Base-by-base conservation (phyloP, 768 basidiomycete genomes). In the Nevesoporus exiguus region DNA sequence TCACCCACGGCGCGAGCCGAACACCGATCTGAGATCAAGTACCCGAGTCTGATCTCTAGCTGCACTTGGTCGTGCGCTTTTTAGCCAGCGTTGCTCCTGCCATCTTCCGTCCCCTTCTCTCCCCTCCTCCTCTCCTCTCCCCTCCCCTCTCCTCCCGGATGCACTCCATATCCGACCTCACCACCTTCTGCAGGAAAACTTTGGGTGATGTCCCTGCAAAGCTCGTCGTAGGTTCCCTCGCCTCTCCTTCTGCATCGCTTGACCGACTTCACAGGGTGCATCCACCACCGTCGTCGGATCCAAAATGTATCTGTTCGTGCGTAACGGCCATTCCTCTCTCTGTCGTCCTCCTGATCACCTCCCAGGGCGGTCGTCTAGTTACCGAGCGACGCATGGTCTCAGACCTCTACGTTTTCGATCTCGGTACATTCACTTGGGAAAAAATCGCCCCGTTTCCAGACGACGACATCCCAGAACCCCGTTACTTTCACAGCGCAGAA, bases 401-500 rank as follows among this genome's bases (percentile, higher is more conserved):
- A 34, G 92, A 95, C 73, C 80, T 99, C 62, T 98, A 93, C 73
- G 77, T 84, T 36, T 93, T 98, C 68, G 88, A 98, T 74, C 76
- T 98, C 59, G 77, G 84, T 51, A 84, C 86, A 2, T 86, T 89
- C 64, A 72, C 76, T 11, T 99, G 97, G 97, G 80, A 86, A 61
- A 84, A 77, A 65, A 66, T 94, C 9, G 71, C 73, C 2, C 76
- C 81, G 17, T 76, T 75, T 49, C 74, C 78, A 2, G 87, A 86
- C 52, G 88, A 90, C 61, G 79, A 85, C 46, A 74, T 85, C 10
- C 94, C 96, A 0, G 78, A 82, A 44, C 81, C 93, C 24, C 84
- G 97, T 39, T 99, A 99, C 69, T 99, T 99, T 67, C 97, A 99
- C 72, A 92, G 88, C 57, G 82, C 91, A 13, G 93, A 97, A 72